Base-by-base conservation (phyloP, 768 basidiomycete genomes). In the Mycena indigotica region DNA sequence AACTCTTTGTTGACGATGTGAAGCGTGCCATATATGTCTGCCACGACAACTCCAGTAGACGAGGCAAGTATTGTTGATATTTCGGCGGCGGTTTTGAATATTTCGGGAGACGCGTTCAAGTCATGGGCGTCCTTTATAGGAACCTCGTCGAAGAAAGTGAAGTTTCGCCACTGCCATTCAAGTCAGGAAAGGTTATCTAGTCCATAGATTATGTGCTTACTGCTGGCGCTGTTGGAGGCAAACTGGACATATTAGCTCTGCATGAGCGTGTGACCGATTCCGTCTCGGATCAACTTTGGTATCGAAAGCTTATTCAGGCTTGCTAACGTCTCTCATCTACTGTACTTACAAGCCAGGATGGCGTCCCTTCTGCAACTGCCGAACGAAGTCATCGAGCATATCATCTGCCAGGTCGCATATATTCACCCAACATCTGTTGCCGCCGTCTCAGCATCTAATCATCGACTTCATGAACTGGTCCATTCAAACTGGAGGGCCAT, bases 21-120 rank as follows among this genome's bases (percentile, higher is more conserved):
- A 8, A 95, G 75, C 59, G 84, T 88, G 12, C 93, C 93, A 70
- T 94, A 89, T 25, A 92, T 87, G 70, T 95, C 93, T 15, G 93
- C 93, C 28, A 92, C 84, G 12, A 94, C 75, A 0, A 91, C 72
- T 4, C 91, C 90, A 50, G 76, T 75, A 16, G 84, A 83, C 0
- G 89, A 88, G 0, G 83, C 78, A 0, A 81, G 70, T 26, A 89
- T 76, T 1, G 84, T 81, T 0, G 93, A 90, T 50, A 95, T 87
- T 77, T 93, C 92, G 50, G 82, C 75, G 1, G 89, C 78, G 55
- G 77, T 79, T 82, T 87, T 87, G 80, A 96, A 85, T 23, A 93
- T 80, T 53, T 91, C 87, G 0, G 93, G 93, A 0, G 86, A 72
- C 56, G 81, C 84, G 2, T 84, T 81, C 15, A 91, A 76, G 68